phyloP scores from a whole-genome alignment of 2,329 filamentous ascomycete genomes.

The Neonectria hederae region DNA sequence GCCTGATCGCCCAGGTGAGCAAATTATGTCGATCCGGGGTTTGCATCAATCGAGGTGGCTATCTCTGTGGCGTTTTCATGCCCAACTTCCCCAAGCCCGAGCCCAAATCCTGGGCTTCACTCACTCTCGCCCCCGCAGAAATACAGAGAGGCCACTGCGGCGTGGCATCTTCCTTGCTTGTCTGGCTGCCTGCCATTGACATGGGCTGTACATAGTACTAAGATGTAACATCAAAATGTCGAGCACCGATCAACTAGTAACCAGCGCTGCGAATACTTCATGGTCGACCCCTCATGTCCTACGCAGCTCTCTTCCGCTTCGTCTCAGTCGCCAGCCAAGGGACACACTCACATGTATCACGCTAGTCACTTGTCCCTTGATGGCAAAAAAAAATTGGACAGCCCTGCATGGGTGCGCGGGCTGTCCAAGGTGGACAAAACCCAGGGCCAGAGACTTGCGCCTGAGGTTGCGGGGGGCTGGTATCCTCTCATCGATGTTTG shows the following conservation, averaged over 20 bases:
- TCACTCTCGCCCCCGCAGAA: constrained; percentile 25
- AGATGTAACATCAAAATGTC: constrained; percentile 16
- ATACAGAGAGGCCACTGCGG: neutral
- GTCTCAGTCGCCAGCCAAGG: constrained; percentile 11
- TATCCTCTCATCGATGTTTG: neutral
- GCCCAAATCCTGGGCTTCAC: constrained; percentile 19
- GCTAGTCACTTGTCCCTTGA: constrained; percentile 12
- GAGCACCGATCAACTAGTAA: constrained; percentile 24
- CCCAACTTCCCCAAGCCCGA: constrained; percentile 35
- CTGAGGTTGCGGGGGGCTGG: constrained; percentile 2
- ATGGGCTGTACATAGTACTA: neutral
- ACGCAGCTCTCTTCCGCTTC: constrained; percentile 12
- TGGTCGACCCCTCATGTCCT: constrained; percentile 10
- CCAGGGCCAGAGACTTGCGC: constrained; percentile 6
- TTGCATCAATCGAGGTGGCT: constrained; percentile 21
- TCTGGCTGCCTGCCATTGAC: constrained; percentile 11
- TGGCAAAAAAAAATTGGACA: constrained; percentile 10
- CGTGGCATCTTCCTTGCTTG: neutral
- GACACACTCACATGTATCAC: constrained; percentile 13
- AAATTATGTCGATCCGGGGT: constrained; percentile 28
- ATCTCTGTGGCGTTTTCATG: constrained; percentile 28
- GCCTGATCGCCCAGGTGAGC: constrained; percentile 16
- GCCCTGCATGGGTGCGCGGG: constrained; percentile 5
- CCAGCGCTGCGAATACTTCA: neutral
- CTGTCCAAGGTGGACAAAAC: neutral